These are phyloP conservation scores for Endoconidiophora polonica DNA, from an alignment of 2,329 filamentous ascomycete species.

Conservation along the genomic window DNA sequence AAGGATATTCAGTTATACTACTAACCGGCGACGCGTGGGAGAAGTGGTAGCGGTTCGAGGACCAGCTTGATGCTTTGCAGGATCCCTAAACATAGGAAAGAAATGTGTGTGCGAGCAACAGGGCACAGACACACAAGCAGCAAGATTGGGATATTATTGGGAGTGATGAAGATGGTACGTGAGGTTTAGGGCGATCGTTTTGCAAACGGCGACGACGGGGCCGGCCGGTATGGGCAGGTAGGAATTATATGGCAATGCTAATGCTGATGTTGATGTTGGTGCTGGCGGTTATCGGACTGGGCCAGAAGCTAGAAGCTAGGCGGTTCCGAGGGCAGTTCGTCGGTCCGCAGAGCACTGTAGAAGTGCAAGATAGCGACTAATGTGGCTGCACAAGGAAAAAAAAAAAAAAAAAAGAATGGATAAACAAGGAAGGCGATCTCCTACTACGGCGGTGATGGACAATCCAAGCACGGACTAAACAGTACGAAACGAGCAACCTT, in stretches of 20 bases:
- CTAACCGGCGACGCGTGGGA: conserved; percentile 7
- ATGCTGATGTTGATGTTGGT: conserved; percentile 1
- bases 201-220: not conserved
- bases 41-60: conserved; percentile 8
- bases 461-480: not conserved
- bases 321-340: conserved; percentile 1
- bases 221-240: not conserved
- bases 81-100: conserved; percentile 12
- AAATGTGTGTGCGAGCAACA: conserved; percentile 20
- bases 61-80: conserved; percentile 6
- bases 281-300: conserved; percentile 3
- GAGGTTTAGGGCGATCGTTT: conserved; percentile 38
- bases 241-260: not conserved
- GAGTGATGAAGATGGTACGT: conserved; percentile 18
- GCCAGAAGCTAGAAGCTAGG: conserved; percentile 12
- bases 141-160: too few relatives aligned
- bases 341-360: not conserved
- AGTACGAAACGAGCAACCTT: not conserved
- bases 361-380: not conserved
- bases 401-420: conserved; percentile 4
- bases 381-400: not conserved
- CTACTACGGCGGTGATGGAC: not conserved
- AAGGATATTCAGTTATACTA: not conserved
- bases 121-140: conserved; percentile 15
- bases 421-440: not conserved